Base-by-base conservation (phyloP, 768 basidiomycete genomes). In the Russula dissimulans region DNA sequence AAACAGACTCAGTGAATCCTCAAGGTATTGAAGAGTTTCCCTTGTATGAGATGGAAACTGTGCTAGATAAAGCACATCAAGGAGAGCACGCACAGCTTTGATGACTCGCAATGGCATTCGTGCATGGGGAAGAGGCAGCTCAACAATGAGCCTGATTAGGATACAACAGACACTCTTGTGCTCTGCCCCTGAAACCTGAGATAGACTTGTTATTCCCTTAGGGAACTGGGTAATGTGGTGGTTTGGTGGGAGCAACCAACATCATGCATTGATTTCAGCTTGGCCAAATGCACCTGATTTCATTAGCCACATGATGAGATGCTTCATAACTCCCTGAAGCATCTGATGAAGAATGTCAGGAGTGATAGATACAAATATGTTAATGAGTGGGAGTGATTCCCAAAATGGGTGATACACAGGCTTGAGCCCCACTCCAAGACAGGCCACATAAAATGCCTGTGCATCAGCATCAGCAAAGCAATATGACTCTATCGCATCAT, bases 101-200 rank as follows among this genome's bases (percentile, higher is more conserved):
- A 44, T 22, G 18, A 44, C 17, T 1, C 17, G 18, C 10, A 10
- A 8, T 44, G 18, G 9, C n/a, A 5, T 9, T 1, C 7, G 8
- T 3, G n/a, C 44, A 44, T 18, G 9, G 9, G 18, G 44, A 22
- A 44, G n/a, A 1, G 18, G 18, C 5, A 44, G n/a, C 18, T 44
- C 44, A 10, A 44, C 6, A 18, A 44, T 4, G 9, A 44, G n/a
- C 5, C 44, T 18, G 6, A 44, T 4, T 5, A 44, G 18, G 9
- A 44, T 22, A 1, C 4, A 22, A 9, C 44, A 44, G 3, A 71
- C 67, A 11, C 69, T 62, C 15, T 47, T 54, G 50, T 71, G 70
- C 38, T 72, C 71, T 2, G 58, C 48, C 3, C 71, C 71, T 1
- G 68, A 62, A 18, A 70, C 32, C 1, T 53, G 49, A 2, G 62